A percentile compares a stretch with the other conserved stretches of the same genome.
Evolutionary conservation across 139 green algal genomes (phyloP).

Genomic region (Chlorella sp.): DNA sequence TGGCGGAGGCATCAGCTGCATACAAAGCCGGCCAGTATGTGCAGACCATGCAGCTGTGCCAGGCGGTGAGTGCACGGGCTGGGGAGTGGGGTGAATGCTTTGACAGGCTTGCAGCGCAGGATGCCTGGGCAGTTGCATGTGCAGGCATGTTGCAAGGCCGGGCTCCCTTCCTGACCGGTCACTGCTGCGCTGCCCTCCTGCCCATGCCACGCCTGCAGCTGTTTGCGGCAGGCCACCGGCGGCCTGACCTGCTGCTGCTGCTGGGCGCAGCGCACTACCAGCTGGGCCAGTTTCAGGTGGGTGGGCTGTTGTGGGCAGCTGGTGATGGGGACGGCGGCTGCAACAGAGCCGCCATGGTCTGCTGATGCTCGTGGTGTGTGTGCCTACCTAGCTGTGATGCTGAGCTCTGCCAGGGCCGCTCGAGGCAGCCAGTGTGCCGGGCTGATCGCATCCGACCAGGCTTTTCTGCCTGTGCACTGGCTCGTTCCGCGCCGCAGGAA

Average conservation of each 20-base stretch:
- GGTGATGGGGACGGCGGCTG: too few relatives aligned
- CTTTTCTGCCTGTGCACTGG: too few relatives aligned
- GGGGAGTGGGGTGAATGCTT: too few relatives aligned
- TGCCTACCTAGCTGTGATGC: too few relatives aligned
- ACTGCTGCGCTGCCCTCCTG: not conserved
- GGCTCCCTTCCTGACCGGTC: too few relatives aligned
- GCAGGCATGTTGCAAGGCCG: too few relatives aligned
- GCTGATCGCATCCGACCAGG: too few relatives aligned
- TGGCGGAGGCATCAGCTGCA: slow-evolving; percentile 60
- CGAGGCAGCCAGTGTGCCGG: too few relatives aligned
- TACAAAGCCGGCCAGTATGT: slow-evolving; percentile 64
- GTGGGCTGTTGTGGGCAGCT: not conserved
- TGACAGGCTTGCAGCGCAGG: too few relatives aligned
- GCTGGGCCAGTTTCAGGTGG: slow-evolving; percentile 72
- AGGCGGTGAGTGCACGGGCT: slow-evolving; percentile 62
- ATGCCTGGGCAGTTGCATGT: too few relatives aligned
- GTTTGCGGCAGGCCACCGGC: slow-evolving; percentile 44
- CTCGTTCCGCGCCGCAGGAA: too few relatives aligned
- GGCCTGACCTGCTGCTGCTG: slow-evolving; percentile 83
- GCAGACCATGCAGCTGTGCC: slow-evolving; percentile 62
- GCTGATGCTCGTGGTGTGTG: not conserved
- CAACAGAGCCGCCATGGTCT: not conserved
- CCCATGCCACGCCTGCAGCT: slow-evolving; percentile 34
- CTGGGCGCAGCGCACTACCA: slow-evolving; percentile 88
- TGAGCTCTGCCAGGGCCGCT: too few relatives aligned